phyloP scores from a whole-genome alignment of 768 basidiomycete species.

The Tricholoma flavovirens region DNA sequence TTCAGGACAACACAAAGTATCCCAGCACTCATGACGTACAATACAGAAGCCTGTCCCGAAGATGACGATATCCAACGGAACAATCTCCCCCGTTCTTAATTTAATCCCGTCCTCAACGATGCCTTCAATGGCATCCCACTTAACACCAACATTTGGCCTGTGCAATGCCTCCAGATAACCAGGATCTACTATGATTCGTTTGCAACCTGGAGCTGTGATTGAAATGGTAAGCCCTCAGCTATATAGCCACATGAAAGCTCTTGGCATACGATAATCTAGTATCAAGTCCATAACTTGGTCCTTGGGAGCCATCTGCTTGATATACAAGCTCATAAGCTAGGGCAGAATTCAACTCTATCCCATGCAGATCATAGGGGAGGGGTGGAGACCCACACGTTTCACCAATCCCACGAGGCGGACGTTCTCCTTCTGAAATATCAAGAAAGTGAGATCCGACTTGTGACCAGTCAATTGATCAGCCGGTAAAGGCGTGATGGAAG shows the following conservation, averaged over 20 bases:
- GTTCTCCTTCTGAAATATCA: conserved; percentile 39
- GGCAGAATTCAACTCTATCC: not conserved
- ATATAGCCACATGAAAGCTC: not conserved
- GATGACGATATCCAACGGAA: conserved; percentile 52
- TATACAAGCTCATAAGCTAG: conserved; percentile 40
- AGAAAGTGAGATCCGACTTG: conserved; percentile 32
- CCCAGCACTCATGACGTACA: conserved; percentile 14
- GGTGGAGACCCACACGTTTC: conserved; percentile 24
- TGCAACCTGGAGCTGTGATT: conserved; percentile 50
- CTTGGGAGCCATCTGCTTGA: conserved; percentile 42
- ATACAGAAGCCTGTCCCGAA: conserved; percentile 50
- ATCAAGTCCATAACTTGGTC: conserved; percentile 41
- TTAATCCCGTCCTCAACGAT: conserved; percentile 46
- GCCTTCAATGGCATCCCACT: conserved; percentile 42
- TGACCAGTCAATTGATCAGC: not conserved
- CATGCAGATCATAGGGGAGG: not conserved
- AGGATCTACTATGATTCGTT: conserved; percentile 57
- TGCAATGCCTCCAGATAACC: conserved; percentile 50
- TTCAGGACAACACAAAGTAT: not conserved
- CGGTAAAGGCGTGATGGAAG: not conserved
- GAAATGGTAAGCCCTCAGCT: not conserved
- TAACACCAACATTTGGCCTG: conserved; percentile 46
- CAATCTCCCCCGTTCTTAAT: conserved; percentile 41
- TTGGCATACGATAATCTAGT: conserved; percentile 44
- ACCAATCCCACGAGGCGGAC: conserved; percentile 23